A percentile compares a stretch with the other conserved stretches of the same genome.
These are phyloP conservation scores for Thoreauomyces humboldtii DNA, from an alignment of 192 early-diverging fungal genomes.

Conservation along the genomic window DNA sequence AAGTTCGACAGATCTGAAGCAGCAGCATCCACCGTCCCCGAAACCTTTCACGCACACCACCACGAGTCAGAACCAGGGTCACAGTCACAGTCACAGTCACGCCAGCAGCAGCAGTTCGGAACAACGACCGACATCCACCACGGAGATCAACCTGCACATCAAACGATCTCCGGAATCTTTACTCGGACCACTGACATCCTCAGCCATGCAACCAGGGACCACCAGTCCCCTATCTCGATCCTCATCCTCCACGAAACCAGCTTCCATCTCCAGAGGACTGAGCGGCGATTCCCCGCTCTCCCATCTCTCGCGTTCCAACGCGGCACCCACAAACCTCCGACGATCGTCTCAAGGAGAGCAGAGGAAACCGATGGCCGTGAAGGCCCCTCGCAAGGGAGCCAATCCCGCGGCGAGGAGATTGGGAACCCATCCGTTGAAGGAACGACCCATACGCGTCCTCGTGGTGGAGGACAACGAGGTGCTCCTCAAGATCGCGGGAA, in stretches of 20 bases:
- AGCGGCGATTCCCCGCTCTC: neutral
- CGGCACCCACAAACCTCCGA: neutral
- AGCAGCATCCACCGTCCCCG: neutral
- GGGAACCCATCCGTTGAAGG: conserved; percentile 20
- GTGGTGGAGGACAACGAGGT: conserved; percentile 43
- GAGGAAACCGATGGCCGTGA: conserved; percentile 1
- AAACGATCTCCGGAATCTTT: neutral
- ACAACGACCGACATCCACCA: neutral
- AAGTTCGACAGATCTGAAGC: neutral
- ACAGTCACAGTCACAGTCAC: neutral
- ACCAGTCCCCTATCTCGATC: conserved; percentile 1
- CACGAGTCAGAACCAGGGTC: no score
- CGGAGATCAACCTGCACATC: neutral
- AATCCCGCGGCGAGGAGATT: conserved; percentile 17
- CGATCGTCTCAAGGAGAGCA: neutral
- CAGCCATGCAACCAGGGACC: neutral
- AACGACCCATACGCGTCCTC: conserved; percentile 30
- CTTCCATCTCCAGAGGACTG: neutral
- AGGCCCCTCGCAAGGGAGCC: neutral
- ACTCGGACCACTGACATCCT: neutral
- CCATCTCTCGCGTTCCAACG: neutral
- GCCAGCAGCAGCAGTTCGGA: neutral
- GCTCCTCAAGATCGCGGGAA: conserved; percentile 29
- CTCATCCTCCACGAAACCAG: neutral
- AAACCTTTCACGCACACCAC: no score